Conservation (phyloP, 1,284 basidiomycete species). For the Ceratobasidium theobromae region DNA sequence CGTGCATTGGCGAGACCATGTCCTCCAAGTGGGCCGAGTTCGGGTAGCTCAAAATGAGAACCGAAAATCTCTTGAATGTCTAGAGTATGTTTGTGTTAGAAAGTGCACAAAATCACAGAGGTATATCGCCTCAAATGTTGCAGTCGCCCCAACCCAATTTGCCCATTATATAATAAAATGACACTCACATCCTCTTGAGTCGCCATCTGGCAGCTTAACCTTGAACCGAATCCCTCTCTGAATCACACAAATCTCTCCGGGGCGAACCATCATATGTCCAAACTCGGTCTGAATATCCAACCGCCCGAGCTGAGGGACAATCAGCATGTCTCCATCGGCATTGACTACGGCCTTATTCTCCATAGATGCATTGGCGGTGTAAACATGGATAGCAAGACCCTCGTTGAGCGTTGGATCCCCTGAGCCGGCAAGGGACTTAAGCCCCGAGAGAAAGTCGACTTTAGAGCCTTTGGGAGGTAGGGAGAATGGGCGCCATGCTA, state of each 20-base stretch:
- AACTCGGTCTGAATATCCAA: slow-evolving; percentile 71
- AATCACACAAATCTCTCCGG: slow-evolving; percentile 64
- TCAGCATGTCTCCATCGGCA: slow-evolving; percentile 68
- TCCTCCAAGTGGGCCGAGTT: slow-evolving; percentile 65
- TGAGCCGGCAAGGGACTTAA: slow-evolving; percentile 65
- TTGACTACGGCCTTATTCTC: slow-evolving; percentile 64
- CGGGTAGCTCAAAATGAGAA: slow-evolving; percentile 63
- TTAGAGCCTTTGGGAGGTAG: slow-evolving; percentile 48
- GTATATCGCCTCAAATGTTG: too few relatives aligned
- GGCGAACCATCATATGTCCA: slow-evolving; percentile 65
- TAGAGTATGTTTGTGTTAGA: slow-evolving; percentile 36
- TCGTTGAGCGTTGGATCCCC: slow-evolving; percentile 63
- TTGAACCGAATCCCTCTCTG: slow-evolving; percentile 68
- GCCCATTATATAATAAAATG: background rate
- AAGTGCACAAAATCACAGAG: background rate
- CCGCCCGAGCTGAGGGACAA: slow-evolving; percentile 65
- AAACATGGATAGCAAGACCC: slow-evolving; percentile 64
- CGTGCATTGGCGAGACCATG: slow-evolving; percentile 62
- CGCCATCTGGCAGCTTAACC: slow-evolving; percentile 55
- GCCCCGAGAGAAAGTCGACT: slow-evolving; percentile 61
- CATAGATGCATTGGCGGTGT: slow-evolving; percentile 64
- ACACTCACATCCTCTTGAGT: slow-evolving; percentile 42
- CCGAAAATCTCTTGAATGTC: slow-evolving; percentile 65
- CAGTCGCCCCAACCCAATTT: too few relatives aligned
- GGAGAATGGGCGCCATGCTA: slow-evolving; percentile 65